Evolutionary conservation across 352 stramenopile species (phyloP).

Genomic region (Phytophthora hybrid): DNA sequence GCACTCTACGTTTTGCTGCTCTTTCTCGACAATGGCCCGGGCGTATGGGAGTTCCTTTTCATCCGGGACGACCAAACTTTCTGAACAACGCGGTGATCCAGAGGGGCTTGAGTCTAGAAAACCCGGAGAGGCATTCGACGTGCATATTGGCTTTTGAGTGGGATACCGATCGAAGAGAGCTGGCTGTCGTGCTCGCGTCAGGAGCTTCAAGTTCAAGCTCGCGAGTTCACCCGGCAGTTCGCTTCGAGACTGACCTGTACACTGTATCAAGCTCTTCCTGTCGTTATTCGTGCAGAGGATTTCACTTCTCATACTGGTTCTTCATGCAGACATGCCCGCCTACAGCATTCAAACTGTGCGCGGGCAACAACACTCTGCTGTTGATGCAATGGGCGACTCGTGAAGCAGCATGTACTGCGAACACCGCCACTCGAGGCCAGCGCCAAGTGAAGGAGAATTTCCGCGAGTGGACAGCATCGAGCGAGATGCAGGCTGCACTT

Average conservation of each 20-base stretch:
- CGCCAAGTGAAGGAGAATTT: too few relatives aligned
- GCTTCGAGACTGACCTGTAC: background rate
- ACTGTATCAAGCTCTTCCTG: too few relatives aligned
- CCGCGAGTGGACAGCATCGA: too few relatives aligned
- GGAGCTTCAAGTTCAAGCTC: background rate
- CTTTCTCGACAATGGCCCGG: constrained; percentile 19
- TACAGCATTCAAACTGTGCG: too few relatives aligned
- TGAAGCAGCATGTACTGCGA: too few relatives aligned
- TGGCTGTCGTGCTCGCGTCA: background rate
- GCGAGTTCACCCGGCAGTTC: background rate
- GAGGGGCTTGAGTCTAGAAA: constrained; percentile 36
- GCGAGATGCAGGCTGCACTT: too few relatives aligned
- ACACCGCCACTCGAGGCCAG: too few relatives aligned
- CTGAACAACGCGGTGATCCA: constrained; percentile 58
- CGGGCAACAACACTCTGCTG: too few relatives aligned
- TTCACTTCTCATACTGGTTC: too few relatives aligned
- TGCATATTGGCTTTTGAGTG: background rate
- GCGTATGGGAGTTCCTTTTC: constrained; percentile 58
- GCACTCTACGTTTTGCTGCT: constrained; percentile 29
- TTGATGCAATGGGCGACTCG: too few relatives aligned
- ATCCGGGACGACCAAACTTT: constrained; percentile 78
- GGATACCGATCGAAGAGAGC: background rate
- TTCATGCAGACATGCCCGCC: too few relatives aligned
- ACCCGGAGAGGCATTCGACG: background rate
- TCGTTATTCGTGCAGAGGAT: too few relatives aligned